Conservation (phyloP, 177 flowering plant genomes). For the Vitis hybrid region DNA sequence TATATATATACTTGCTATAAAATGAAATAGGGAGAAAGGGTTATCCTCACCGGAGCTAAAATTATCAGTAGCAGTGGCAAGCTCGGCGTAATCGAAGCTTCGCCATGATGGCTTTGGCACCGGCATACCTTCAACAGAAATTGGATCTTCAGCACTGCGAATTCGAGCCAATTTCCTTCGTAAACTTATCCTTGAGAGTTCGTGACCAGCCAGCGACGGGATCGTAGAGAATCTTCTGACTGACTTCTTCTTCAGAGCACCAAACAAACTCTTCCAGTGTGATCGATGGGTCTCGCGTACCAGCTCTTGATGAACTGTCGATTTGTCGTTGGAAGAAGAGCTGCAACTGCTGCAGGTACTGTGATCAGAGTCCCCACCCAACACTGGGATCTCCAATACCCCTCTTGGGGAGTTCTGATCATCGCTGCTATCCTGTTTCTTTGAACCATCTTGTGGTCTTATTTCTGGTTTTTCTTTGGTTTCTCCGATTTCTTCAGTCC, state of each 20-base stretch:
- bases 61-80: constrained; percentile 70
- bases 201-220: constrained; percentile 39
- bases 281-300: constrained; percentile 18
- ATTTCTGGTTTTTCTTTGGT: constrained; percentile 21
- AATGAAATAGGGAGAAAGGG: not conserved
- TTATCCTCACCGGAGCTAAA: constrained; percentile 63
- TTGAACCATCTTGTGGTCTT: not conserved
- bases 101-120: constrained; percentile 78
- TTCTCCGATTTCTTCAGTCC: constrained; percentile 20
- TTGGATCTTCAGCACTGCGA: constrained; percentile 33
- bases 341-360: constrained; percentile 39
- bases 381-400: constrained; percentile 51
- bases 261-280: constrained; percentile 60
- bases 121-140: constrained; percentile 23
- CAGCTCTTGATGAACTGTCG: not conserved
- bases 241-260: constrained; percentile 58
- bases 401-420: constrained; percentile 62
- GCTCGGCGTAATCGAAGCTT: constrained; percentile 61
- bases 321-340: constrained; percentile 17
- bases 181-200: constrained; percentile 33
- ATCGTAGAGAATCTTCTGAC: constrained; percentile 50
- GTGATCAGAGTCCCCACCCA: constrained; percentile 48
- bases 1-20: not conserved
- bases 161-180: constrained; percentile 42
- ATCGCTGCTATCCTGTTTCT: constrained; percentile 7